phyloP scores from a whole-genome alignment of 345 rosid species.

The Ricinus communis region DNA sequence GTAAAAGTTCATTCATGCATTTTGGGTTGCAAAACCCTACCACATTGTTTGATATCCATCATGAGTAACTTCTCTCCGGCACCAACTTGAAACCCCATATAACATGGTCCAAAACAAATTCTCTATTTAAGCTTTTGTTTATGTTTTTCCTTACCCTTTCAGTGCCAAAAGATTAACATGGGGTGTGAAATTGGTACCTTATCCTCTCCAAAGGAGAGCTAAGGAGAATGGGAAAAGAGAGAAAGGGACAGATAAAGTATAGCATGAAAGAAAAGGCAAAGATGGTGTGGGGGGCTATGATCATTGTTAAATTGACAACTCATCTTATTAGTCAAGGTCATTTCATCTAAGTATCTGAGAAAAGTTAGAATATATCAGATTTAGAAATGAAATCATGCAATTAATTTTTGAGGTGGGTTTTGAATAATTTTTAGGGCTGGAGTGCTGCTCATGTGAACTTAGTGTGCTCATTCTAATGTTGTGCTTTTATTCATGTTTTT shows the following conservation, averaged over 20 bases:
- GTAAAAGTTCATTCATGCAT: background rate
- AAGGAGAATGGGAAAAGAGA: background rate
- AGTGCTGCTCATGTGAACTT: too few species aligned
- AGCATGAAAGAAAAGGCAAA: background rate
- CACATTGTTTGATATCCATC: background rate
- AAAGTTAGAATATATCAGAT: too few species aligned
- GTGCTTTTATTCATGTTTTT: too few species aligned
- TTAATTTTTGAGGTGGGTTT: too few species aligned
- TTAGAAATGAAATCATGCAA: too few species aligned
- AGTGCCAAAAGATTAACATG: constrained; percentile 5
- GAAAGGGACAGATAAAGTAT: background rate
- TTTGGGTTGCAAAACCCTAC: constrained; percentile 12
- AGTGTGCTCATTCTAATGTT: too few species aligned
- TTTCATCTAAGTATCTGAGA: background rate
- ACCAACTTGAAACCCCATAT: constrained; percentile 4
- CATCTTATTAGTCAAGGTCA: background rate
- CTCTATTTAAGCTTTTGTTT: constrained; percentile 2
- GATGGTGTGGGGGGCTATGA: background rate
- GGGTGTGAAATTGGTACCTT: constrained; percentile 3
- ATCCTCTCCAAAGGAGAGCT: background rate
- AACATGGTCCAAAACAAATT: background rate
- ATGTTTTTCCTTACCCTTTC: constrained; percentile 8
- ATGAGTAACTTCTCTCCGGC: background rate
- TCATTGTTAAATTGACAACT: constrained; percentile 8
- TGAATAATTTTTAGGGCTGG: too few species aligned